Conservation (phyloP, 352 stramenopile species). For the Paralagenidium karlingii region DNA sequence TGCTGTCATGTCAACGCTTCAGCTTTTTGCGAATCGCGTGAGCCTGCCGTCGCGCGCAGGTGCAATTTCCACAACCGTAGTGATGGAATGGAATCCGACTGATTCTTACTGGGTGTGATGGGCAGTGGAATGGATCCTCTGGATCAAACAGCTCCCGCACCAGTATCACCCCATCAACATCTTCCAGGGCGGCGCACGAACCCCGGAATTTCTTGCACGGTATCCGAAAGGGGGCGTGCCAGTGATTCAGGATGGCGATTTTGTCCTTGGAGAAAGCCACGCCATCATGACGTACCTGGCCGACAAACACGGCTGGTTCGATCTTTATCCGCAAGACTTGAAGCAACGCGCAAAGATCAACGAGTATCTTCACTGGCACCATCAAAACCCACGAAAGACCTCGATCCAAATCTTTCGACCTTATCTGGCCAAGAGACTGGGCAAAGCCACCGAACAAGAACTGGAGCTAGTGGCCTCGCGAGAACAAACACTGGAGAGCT, state of each 20-base stretch:
- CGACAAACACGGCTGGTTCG: constrained; percentile 50
- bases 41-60: constrained; percentile 37
- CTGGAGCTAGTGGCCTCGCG: constrained; percentile 22
- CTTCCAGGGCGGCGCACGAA: constrained; percentile 19
- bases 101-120: no score
- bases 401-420: constrained; percentile 31
- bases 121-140: constrained; percentile 25
- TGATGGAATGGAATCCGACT: no score
- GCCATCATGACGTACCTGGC: constrained; percentile 64
- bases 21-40: constrained; percentile 44
- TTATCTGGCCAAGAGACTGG: constrained; percentile 14
- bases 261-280: constrained; percentile 49
- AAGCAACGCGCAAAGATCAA: constrained; percentile 55
- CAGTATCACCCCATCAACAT: constrained; percentile 21
- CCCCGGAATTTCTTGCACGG: constrained; percentile 31
- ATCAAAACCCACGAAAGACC: constrained; percentile 36
- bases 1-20: no score
- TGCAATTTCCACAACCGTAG: no score
- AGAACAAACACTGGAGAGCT: constrained; percentile 23
- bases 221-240: constrained; percentile 41
- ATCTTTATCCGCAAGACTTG: constrained; percentile 41
- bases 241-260: constrained; percentile 39
- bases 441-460: constrained; percentile 19
- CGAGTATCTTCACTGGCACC: constrained; percentile 63
- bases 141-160: constrained; percentile 25